Conservation (phyloP, 2,329 filamentous ascomycete genomes). For the Fusarium domesticum region DNA sequence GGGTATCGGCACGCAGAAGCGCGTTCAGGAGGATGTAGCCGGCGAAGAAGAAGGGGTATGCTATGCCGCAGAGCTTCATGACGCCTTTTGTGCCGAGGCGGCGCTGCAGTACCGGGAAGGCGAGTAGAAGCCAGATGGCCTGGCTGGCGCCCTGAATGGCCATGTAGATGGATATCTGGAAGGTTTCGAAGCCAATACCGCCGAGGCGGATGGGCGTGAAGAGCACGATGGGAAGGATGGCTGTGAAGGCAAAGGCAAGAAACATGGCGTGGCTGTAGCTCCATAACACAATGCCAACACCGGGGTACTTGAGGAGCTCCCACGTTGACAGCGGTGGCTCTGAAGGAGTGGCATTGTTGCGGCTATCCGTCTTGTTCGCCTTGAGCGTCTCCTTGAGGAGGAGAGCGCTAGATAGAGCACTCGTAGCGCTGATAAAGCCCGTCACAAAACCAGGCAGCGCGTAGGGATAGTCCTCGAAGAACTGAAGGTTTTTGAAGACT, state of each 20-base stretch:
- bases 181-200: conserved; percentile 60
- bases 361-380: conserved; percentile 1
- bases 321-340: conserved; percentile 22
- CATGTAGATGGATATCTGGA: conserved; percentile 66
- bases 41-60: conserved; percentile 64
- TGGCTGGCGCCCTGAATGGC: conserved; percentile 63
- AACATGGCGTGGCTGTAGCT: conserved; percentile 65
- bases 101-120: conserved; percentile 66
- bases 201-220: conserved; percentile 62
- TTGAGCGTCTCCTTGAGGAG: conserved; percentile 62
- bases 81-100: conserved; percentile 65
- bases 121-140: conserved; percentile 66
- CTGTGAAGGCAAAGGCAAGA: conserved; percentile 69
- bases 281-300: conserved; percentile 63
- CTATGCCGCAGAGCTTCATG: conserved; percentile 50
- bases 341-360: not conserved
- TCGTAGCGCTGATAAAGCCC: conserved; percentile 53
- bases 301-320: conserved; percentile 57
- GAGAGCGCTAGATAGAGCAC: conserved; percentile 49
- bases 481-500: conserved; percentile 44
- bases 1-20: conserved; percentile 37
- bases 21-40: conserved; percentile 56
- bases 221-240: conserved; percentile 65
- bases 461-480: conserved; percentile 52
- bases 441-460: conserved; percentile 54